Evolutionary conservation across 2,329 filamentous ascomycete species (phyloP), one percentile per base, ranked within the genome.

Genomic region (Colletotrichum euphorbiae): DNA sequence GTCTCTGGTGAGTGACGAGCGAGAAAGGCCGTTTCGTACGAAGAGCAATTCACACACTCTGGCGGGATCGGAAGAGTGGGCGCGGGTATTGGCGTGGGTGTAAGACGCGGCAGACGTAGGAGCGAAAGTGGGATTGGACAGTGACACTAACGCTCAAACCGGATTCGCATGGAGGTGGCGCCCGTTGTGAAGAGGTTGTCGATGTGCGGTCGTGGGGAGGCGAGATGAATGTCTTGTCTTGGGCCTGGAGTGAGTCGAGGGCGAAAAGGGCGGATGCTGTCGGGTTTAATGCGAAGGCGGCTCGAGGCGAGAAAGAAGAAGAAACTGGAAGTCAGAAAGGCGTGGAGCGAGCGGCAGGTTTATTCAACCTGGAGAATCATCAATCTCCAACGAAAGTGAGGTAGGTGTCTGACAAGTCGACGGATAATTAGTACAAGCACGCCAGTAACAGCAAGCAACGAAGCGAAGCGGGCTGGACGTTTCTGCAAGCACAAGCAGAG

Each of bases 341-440:
- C 46, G 65, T 58, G 60, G 65, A 59, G 45, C 65, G 60, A 59
- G 52, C 40, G 40, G 52, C 52, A 48, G 65, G 60, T 64, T 24
- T 24, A 33, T 59, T 52, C 45, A 59, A 55, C 51, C 46, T 28
- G 45, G 61, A 52, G 33, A 36, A 52, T 48, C 60, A 50, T 68
- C 60, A 68, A 59, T 68, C 54, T 68, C 61, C 52, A 59, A 68
- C 61, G 40, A 36, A 65, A 31, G 60, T 48, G 60, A 68, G 52
- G 60, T n/a, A n/a, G n/a, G n/a, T n/a, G n/a, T n/a, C n/a, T n/a
- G 33, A 7, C 36, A 42, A 1, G 48, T 24, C 4, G 45, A 28
- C 28, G 52, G 33, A 36, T 17, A 36, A 43, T 15, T 17, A 42
- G 21, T 21, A 54, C 11, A 17, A 17, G 48, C 13, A 28, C 3